Conservation (phyloP, 805 yeast species). For the Hanseniaspora thailandica region DNA sequence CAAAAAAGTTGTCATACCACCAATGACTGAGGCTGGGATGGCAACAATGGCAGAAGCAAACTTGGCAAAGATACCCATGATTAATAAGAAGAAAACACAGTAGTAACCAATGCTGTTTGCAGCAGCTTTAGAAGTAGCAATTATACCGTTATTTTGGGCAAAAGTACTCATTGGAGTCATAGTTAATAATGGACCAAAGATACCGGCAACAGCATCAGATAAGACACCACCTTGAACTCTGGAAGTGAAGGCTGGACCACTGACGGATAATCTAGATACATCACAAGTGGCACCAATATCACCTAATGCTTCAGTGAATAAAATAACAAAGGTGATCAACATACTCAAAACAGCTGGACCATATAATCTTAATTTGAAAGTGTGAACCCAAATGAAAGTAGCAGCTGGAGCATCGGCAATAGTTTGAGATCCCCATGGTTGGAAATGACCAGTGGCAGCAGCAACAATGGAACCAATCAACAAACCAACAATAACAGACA, state of each 20-base stretch:
- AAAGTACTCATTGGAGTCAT: conserved; percentile 84
- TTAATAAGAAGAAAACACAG: conserved; percentile 63
- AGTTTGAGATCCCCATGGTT: conserved; percentile 29
- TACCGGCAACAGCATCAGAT: conserved; percentile 77
- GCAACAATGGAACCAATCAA: conserved; percentile 85
- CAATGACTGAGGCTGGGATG: conserved; percentile 67
- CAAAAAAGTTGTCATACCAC: conserved; percentile 76
- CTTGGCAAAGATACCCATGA: conserved; percentile 82
- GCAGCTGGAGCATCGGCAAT: conserved; percentile 68
- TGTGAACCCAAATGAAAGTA: conserved; percentile 78
- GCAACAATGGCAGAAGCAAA: conserved; percentile 82
- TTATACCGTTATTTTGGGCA: conserved; percentile 93
- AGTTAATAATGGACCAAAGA: conserved; percentile 66
- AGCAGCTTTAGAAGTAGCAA: conserved; percentile 84
- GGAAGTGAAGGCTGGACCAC: conserved; percentile 69
- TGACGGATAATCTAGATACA: conserved; percentile 74
- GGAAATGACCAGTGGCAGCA: conserved; percentile 77
- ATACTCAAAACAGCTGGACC: conserved; percentile 82
- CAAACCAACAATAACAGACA: conserved; percentile 80
- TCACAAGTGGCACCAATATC: conserved; percentile 91
- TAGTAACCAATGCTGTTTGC: conserved; percentile 73
- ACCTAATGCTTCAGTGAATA: conserved; percentile 90
- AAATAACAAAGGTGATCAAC: conserved; percentile 66
- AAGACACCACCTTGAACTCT: conserved; percentile 87
- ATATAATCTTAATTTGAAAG: conserved; percentile 63